Conservation (phyloP, 1,139 yeast species). For the Hanseniaspora uvarum region DNA sequence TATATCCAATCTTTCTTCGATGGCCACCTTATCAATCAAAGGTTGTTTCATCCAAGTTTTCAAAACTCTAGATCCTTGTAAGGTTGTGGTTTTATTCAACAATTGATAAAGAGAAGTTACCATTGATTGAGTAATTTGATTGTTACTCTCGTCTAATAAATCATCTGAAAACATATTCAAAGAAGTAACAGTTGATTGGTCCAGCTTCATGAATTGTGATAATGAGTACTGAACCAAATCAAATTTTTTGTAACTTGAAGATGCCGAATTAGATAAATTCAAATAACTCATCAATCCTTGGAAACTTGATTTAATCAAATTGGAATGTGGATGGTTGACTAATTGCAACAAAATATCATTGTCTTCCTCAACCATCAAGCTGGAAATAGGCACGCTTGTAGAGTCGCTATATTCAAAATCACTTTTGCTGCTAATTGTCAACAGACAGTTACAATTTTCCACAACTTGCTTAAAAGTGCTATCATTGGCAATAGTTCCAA, state of each 20-base stretch:
- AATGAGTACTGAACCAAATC: slow-evolving; percentile 58
- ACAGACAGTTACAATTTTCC: slow-evolving; percentile 11
- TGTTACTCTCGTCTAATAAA: slow-evolving; percentile 22
- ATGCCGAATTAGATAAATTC: slow-evolving; percentile 23
- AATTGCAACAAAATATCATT: slow-evolving; percentile 1
- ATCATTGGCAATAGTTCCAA: not conserved
- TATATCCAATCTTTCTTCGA: slow-evolving; percentile 57
- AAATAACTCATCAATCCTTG: slow-evolving; percentile 38
- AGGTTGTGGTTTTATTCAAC: slow-evolving; percentile 75
- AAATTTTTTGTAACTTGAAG: slow-evolving; percentile 43
- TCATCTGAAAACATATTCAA: slow-evolving; percentile 66
- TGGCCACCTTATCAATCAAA: slow-evolving; percentile 50
- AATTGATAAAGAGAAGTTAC: slow-evolving; percentile 66
- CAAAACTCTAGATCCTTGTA: slow-evolving; percentile 73
- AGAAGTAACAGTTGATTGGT: slow-evolving; percentile 81
- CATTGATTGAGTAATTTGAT: not conserved
- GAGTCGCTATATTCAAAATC: slow-evolving; percentile 29
- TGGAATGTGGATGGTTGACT: slow-evolving; percentile 1
- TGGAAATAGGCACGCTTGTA: not conserved
- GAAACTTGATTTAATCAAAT: slow-evolving; percentile 5
- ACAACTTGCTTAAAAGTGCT: slow-evolving; percentile 9
- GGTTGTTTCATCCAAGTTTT: slow-evolving; percentile 97
- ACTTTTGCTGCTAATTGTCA: not conserved
- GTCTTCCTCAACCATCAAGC: slow-evolving; percentile 40
- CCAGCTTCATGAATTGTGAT: slow-evolving; percentile 73